phyloP scores from a whole-genome alignment of 1,284 basidiomycete species.

The Hemileia vastatrix region DNA sequence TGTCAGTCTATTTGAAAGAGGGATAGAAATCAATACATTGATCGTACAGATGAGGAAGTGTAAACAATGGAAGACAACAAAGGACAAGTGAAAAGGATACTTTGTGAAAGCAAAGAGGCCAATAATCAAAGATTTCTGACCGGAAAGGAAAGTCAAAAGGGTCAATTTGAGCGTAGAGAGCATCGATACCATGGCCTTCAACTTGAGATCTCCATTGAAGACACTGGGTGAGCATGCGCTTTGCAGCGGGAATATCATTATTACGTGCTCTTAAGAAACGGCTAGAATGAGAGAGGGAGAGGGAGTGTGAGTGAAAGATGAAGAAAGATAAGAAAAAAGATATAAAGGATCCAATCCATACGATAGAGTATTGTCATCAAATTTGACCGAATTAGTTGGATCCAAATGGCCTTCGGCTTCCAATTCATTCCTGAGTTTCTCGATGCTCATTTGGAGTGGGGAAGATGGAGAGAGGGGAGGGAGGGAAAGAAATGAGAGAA shows the following conservation, averaged over 20 bases:
- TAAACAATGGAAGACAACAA: background rate
- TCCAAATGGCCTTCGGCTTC: too few relatives aligned
- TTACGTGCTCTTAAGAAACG: conserved; percentile 25
- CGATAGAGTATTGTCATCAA: too few relatives aligned
- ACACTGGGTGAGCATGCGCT: conserved; percentile 20
- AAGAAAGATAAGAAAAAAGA: too few relatives aligned
- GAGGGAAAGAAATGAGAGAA: too few relatives aligned
- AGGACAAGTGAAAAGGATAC: background rate
- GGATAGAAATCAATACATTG: too few relatives aligned
- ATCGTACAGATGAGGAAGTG: too few relatives aligned
- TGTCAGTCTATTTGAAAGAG: conserved; percentile 12
- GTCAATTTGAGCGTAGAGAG: conserved; percentile 22
- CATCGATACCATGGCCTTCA: conserved; percentile 25
- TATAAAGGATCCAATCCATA: too few relatives aligned
- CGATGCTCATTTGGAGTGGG: too few relatives aligned
- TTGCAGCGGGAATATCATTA: conserved; percentile 11
- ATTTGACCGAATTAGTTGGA: too few relatives aligned
- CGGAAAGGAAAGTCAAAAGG: conserved; percentile 24
- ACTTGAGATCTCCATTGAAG: conserved; percentile 21
- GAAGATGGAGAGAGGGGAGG: too few relatives aligned
- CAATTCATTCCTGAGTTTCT: too few relatives aligned
- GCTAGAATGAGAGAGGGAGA: background rate
- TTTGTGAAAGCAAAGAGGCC: conserved; percentile 24
- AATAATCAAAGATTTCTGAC: conserved; percentile 24
- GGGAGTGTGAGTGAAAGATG: background rate